Evolutionary conservation across 1,284 basidiomycete species (phyloP).

Genomic region (Limonomyces culmigenus): DNA sequence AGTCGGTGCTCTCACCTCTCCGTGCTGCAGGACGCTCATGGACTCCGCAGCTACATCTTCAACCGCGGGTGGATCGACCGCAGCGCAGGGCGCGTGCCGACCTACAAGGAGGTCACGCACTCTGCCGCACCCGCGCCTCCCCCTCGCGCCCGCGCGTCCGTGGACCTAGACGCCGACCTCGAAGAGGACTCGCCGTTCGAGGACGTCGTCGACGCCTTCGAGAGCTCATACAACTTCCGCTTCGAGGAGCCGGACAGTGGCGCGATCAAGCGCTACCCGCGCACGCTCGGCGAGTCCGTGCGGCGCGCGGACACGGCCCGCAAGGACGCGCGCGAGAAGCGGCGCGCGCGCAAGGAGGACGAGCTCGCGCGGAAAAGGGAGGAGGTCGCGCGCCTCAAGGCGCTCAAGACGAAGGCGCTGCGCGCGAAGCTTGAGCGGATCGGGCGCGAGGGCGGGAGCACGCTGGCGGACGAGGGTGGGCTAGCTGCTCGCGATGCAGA

Average conservation of each 20-base stretch:
- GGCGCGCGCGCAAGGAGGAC: conserved; percentile 63
- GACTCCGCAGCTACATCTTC: conserved; percentile 62
- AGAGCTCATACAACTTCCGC: conserved; percentile 84
- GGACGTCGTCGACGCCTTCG: conserved; percentile 55
- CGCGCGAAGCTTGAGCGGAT: conserved; percentile 60
- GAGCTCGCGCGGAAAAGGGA: conserved; percentile 63
- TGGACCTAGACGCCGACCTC: conserved; percentile 17
- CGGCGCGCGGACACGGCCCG: conserved; percentile 67
- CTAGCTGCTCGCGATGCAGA: not conserved
- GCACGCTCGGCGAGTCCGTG: conserved; percentile 50
- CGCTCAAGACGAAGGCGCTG: conserved; percentile 73
- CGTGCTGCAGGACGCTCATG: not conserved
- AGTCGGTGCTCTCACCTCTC: conserved; percentile 32
- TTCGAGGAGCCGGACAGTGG: conserved; percentile 82
- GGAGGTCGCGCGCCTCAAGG: conserved; percentile 66
- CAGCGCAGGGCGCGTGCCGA: conserved; percentile 54
- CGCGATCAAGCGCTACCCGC: conserved; percentile 67
- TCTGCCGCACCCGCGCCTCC: conserved; percentile 9
- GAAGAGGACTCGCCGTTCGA: conserved; percentile 47
- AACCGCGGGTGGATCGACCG: conserved; percentile 92
- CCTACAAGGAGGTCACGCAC: conserved; percentile 63
- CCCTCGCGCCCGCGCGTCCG: conserved; percentile 11
- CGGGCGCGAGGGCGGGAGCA: conserved; percentile 39
- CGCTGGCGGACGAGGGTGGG: conserved; percentile 1
- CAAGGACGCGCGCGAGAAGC: conserved; percentile 65